Conservation (phyloP, 2,329 filamentous ascomycete species). For the Dryadomyces sulphureus region DNA sequence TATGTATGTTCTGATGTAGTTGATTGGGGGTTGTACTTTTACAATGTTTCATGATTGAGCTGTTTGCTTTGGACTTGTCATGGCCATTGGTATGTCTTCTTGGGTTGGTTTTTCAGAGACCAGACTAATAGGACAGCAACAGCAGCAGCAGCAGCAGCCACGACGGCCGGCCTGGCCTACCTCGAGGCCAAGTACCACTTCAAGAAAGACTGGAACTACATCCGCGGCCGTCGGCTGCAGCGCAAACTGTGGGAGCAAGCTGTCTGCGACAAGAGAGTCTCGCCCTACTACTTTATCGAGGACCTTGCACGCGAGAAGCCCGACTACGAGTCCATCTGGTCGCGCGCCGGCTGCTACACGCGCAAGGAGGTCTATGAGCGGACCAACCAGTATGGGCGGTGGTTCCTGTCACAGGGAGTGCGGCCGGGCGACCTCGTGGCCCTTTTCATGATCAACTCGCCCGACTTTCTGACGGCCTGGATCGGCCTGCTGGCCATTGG, state of each 20-base stretch:
- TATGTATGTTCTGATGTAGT: too few species aligned
- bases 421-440: slow-evolving; percentile 45
- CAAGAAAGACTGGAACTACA: slow-evolving; percentile 38
- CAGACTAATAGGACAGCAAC: slow-evolving; percentile 4
- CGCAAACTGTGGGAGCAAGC: slow-evolving; percentile 31
- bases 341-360: slow-evolving; percentile 43
- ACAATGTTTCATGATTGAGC: too few species aligned
- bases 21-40: too few species aligned
- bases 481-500: slow-evolving; percentile 51
- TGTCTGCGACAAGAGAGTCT: slow-evolving; percentile 35
- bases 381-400: slow-evolving; percentile 46
- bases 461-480: slow-evolving; percentile 53
- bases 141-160: slow-evolving; percentile 14
- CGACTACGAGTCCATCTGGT: slow-evolving; percentile 50
- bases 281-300: slow-evolving; percentile 53
- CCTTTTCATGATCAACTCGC: slow-evolving; percentile 52
- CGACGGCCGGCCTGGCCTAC: slow-evolving; percentile 33
- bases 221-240: slow-evolving; percentile 27
- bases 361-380: slow-evolving; percentile 40
- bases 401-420: slow-evolving; percentile 44
- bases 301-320: slow-evolving; percentile 34
- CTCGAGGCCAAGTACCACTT: slow-evolving; percentile 57
- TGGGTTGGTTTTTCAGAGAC: neutral
- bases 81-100: too few species aligned
- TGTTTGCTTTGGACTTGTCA: too few species aligned